These are phyloP conservation scores for Hypoxylon sp. DNA, from an alignment of 2,329 filamentous ascomycete species.

Conservation along the genomic window DNA sequence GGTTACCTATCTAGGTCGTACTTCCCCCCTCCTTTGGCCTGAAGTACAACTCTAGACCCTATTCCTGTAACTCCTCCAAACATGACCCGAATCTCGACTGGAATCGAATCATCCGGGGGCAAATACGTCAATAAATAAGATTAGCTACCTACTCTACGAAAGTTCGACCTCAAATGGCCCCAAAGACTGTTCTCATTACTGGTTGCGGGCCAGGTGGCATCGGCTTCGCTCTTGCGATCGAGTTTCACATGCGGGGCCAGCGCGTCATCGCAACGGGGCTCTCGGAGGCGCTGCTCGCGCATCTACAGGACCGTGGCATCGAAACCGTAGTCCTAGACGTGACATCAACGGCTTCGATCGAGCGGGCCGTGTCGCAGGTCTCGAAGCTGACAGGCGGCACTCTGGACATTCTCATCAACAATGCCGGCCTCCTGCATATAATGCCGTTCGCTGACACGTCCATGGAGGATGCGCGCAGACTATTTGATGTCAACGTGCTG, in stretches of 20 bases:
- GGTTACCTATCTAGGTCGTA: no score
- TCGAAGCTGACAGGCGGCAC: slow-evolving; percentile 38
- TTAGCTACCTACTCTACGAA: no score
- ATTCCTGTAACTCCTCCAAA: not conserved
- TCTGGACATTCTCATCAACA: slow-evolving; percentile 51
- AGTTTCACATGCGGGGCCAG: slow-evolving; percentile 53
- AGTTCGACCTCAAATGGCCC: slow-evolving; percentile 34
- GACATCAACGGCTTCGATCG: slow-evolving; percentile 46
- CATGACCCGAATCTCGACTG: not conserved
- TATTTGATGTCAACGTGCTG: slow-evolving; percentile 47
- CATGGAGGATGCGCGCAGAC: slow-evolving; percentile 35
- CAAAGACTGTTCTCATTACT: slow-evolving; percentile 51
- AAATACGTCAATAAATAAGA: not conserved
- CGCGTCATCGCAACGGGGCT: slow-evolving; percentile 53
- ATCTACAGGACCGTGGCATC: slow-evolving; percentile 42
- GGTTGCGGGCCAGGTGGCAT: slow-evolving; percentile 51
- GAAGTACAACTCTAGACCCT: not conserved
- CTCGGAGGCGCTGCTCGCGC: slow-evolving; percentile 39
- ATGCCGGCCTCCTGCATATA: slow-evolving; percentile 44
- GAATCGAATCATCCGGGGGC: not conserved
- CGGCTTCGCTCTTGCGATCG: slow-evolving; percentile 48
- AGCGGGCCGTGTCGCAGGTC: slow-evolving; percentile 33
- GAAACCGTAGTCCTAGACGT: slow-evolving; percentile 49
- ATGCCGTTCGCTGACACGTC: slow-evolving; percentile 45
- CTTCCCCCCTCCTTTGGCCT: not conserved